Evolutionary conservation across 192 early-diverging fungal genomes (phyloP), one percentile per base, ranked within the genome.

Genomic region (Coemansia sp.): DNA sequence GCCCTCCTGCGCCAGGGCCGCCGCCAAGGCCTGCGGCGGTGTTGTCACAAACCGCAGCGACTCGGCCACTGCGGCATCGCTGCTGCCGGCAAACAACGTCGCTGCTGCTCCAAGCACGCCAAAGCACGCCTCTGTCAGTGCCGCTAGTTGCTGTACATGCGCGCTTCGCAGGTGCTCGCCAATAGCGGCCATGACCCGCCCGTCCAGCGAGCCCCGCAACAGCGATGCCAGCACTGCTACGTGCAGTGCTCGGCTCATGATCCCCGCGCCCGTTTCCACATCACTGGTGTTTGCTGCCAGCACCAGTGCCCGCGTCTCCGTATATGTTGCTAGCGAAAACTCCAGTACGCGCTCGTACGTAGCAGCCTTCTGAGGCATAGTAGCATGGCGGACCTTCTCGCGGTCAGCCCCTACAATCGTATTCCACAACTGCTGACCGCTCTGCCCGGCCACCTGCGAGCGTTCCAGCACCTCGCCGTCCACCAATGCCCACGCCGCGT

Each of bases 101-200:
- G 70, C 48, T 9, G 55, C 28, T 7, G 46, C 45, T 7, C 21
- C 47, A 28, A 74, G 54, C 28, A 74, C 70, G 23, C 70, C 64
- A 46, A 74, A 58, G 21, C 54, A 52, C n/a, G 46, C 64, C 12
- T 47, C 55, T 3, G 70, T 74, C 0, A 67, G 46, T n/a, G 29
- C 30, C 13, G 52, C 23, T 43, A 74, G 43, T n/a, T 40, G 22
- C 31, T 55, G 51, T 13, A 35, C 54, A 4, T 54, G 37, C 5
- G 28, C 21, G 38, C 70, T 51, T 17, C 41, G 25, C 10, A 74
- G 35, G 16, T 74, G 70, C 21, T 54, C 70, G 10, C 58, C 36
- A 12, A 59, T 44, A 42, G 18, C 39, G 25, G 14, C 39, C 43
- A 67, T 18, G 16, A 67, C 44, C 6, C 35, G 11, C 13, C 35